A percentile compares a stretch with the other conserved stretches of the same genome.
Conservation (phyloP, 352 stramenopile species). For the Phytophthora brassicae region DNA sequence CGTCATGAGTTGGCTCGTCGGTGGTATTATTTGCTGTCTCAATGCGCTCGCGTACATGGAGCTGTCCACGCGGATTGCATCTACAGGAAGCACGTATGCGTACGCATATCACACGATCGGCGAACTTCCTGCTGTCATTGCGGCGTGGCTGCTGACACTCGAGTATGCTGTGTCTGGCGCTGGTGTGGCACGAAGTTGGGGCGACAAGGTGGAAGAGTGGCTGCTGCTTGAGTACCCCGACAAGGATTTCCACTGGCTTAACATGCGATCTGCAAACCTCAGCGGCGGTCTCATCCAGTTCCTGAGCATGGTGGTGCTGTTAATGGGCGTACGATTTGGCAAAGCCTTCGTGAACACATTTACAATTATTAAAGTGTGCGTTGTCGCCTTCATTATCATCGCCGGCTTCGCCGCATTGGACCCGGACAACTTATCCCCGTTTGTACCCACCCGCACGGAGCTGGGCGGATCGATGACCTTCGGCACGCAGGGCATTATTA, state of each 20-base stretch:
- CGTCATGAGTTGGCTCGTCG: slow-evolving; percentile 72
- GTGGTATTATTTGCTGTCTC: slow-evolving; percentile 69
- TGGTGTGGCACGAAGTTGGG: slow-evolving; percentile 92
- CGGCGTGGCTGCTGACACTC: slow-evolving; percentile 81
- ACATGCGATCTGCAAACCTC: slow-evolving; percentile 53
- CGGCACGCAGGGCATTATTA: slow-evolving; percentile 71
- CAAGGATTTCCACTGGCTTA: slow-evolving; percentile 49
- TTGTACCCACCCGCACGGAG: slow-evolving; percentile 52
- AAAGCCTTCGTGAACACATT: slow-evolving; percentile 89
- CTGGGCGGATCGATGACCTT: slow-evolving; percentile 32
- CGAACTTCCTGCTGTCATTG: slow-evolving; percentile 88
- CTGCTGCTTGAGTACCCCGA: slow-evolving; percentile 41
- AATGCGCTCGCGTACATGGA: slow-evolving; percentile 89
- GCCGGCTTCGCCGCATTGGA: slow-evolving; percentile 81
- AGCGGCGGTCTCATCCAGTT: slow-evolving; percentile 60
- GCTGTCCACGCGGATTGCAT: slow-evolving; percentile 77
- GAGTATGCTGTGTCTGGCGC: slow-evolving; percentile 89
- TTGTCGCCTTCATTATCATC: slow-evolving; percentile 91
- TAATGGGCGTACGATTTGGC: slow-evolving; percentile 80
- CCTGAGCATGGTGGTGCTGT: slow-evolving; percentile 62
- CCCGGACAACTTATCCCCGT: slow-evolving; percentile 81
- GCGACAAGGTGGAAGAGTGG: slow-evolving; percentile 86
- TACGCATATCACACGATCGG: slow-evolving; percentile 91
- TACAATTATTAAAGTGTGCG: slow-evolving; percentile 63
- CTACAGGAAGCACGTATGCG: slow-evolving; percentile 87